Base-by-base conservation (phyloP, 139 green algal genomes). In the Edaphochlamys debaryana region DNA sequence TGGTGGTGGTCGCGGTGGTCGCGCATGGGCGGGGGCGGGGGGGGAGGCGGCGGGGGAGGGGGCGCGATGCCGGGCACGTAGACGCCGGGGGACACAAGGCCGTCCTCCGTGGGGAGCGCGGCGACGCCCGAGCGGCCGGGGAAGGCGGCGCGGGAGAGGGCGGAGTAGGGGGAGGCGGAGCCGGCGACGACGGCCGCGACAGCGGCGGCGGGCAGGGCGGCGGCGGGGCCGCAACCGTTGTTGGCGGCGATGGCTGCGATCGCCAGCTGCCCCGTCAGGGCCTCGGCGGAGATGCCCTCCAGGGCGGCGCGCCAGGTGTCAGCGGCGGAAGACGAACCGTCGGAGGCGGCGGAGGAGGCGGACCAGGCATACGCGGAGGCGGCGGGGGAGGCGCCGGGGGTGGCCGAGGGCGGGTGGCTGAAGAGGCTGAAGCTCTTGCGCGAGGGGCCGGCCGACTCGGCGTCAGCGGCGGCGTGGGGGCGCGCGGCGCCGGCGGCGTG, bases 391-490 rank as follows among this genome's bases (percentile, higher is more conserved):
- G 79, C 8, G 54, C 67, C 42, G 52, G 64, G 40, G 1, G 67
- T 32, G 42, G 54, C 52, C 36, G 67, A 40, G 0, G 84, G 70
- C 40, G 80, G 79, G 50, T 68, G 41, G 85, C 85, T 89, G 85
- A 89, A 89, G 20, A 89, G 79, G 85, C 85, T 89, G 85, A 89
- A 89, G 64, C 45, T 75, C 42, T 64, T 42, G 37, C 79, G 67
- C 23, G 66, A 70, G 27, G 45, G 58, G 69, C 45, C 80, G 11
- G 60, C 25, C 9, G 27, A 38, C 1, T 29, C 15, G 52, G 15
- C 62, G 37, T 73, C 20, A 20, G 30, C 45, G 64, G 19, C 19
- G 50, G 11, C 42, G 34, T 0, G 29, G 48, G 38, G 34, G 40
- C 45, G 30, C 11, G 52, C 5, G 9, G 52, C 52, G 7, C 52